phyloP scores from a whole-genome alignment of 345 rosid species.

The Balakata baccata region DNA sequence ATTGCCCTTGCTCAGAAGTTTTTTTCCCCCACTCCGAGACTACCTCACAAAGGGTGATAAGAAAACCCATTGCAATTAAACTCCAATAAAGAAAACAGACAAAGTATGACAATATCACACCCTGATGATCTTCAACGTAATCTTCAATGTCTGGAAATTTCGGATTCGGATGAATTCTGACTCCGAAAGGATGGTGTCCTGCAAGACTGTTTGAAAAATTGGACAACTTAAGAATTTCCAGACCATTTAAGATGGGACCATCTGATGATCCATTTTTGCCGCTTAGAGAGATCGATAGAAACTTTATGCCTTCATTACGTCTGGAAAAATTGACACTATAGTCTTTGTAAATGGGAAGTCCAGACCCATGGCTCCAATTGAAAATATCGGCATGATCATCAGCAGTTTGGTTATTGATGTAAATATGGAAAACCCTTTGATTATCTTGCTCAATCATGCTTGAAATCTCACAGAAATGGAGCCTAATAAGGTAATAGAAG shows the following conservation, averaged over 20 bases:
- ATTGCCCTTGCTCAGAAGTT: not conserved
- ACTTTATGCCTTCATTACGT: not conserved
- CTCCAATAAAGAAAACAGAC: not conserved
- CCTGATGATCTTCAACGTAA: not conserved
- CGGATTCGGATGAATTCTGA: not conserved
- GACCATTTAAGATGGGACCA: slow-evolving; percentile 5
- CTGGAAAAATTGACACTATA: slow-evolving; percentile 3
- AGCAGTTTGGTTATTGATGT: slow-evolving; percentile 26
- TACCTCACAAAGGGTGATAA: not conserved
- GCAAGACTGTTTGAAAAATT: slow-evolving; percentile 5
- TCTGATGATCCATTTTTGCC: not conserved
- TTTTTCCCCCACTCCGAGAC: not conserved
- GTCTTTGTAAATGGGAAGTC: slow-evolving; percentile 24
- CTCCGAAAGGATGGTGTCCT: slow-evolving; percentile 5
- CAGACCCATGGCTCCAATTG: slow-evolving; percentile 15
- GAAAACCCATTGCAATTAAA: not conserved
- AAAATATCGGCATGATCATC: slow-evolving; percentile 19
- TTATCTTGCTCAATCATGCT: not conserved
- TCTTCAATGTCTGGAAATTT: not conserved
- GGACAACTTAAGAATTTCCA: slow-evolving; percentile 12
- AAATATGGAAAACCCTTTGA: slow-evolving; percentile 27
- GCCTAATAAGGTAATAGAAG: slow-evolving; percentile 32
- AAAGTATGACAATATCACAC: not conserved
- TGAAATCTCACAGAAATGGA: slow-evolving; percentile 32
- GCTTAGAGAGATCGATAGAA: not conserved